A percentile compares a stretch with the other conserved stretches of the same genome.
phyloP scores from a whole-genome alignment of 805 yeast species.

The Suhomyces faveliae region DNA sequence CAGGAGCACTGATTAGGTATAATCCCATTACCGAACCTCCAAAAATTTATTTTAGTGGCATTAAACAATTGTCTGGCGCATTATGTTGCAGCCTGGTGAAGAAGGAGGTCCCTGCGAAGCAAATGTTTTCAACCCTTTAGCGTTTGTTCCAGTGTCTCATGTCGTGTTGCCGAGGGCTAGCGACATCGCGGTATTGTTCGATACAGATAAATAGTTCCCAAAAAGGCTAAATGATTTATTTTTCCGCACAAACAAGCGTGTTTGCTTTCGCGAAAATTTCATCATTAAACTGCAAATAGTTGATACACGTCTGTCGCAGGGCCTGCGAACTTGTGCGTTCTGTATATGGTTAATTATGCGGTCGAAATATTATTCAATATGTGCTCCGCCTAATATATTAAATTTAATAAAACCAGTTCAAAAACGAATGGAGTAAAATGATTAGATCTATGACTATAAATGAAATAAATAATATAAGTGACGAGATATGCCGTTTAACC shows the following conservation, averaged over 20 bases:
- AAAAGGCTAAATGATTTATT: conserved; percentile 3
- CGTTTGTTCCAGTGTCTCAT: neutral
- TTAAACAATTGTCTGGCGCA: neutral
- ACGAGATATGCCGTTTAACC: neutral
- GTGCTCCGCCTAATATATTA: neutral
- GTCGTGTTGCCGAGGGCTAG: neutral
- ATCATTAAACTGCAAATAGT: conserved; percentile 1
- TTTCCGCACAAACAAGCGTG: neutral
- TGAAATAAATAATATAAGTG: neutral
- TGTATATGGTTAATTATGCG: neutral
- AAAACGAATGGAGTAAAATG: neutral
- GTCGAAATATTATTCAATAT: neutral
- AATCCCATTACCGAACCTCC: neutral
- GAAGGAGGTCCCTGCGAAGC: conserved; percentile 1
- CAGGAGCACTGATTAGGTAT: neutral
- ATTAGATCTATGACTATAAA: neutral
- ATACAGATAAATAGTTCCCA: conserved; percentile 1
- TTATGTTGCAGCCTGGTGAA: neutral
- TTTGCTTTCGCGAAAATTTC: neutral
- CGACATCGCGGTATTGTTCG: conserved; percentile 4
- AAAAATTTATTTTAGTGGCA: neutral
- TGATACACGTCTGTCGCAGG: neutral
- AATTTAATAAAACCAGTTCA: neutral
- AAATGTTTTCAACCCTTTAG: neutral
- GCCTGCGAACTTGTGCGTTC: neutral